phyloP scores from a whole-genome alignment of 2,329 filamentous ascomycete genomes.

The Cladosporium sp. region DNA sequence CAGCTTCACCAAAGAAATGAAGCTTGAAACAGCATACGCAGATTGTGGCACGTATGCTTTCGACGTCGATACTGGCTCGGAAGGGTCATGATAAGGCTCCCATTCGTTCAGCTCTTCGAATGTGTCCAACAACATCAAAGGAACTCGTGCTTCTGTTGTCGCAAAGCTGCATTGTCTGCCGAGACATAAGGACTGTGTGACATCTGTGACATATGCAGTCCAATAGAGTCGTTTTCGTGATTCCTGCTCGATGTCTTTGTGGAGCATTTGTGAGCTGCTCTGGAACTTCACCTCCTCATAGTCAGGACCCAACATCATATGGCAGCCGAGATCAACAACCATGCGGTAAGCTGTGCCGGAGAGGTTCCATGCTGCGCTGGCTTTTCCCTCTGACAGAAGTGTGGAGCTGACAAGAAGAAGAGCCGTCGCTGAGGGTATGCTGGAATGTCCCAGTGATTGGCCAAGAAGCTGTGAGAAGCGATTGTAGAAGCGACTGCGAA shows the following conservation, averaged over 20 bases:
- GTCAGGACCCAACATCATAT: neutral
- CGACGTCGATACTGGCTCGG: neutral
- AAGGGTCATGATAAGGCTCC: neutral
- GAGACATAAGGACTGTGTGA: neutral
- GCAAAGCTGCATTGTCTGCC: neutral
- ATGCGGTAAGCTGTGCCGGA: conserved; percentile 2
- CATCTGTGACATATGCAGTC: neutral
- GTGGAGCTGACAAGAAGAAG: neutral
- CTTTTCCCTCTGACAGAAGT: neutral
- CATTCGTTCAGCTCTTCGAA: conserved; percentile 2
- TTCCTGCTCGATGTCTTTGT: conserved; percentile 4
- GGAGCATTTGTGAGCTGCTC: neutral
- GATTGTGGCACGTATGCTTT: neutral
- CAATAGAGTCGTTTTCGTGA: neutral
- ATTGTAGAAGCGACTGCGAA: conserved; percentile 4
- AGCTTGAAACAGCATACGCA: conserved; percentile 1
- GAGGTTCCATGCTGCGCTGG: neutral
- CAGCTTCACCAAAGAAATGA: neutral
- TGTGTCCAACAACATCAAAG: neutral
- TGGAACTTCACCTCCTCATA: neutral
- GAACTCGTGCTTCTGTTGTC: neutral
- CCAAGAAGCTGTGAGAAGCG: neutral
- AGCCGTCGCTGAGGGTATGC: neutral
- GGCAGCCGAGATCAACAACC: conserved; percentile 4
- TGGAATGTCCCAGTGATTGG: neutral